A percentile compares a stretch with the other conserved stretches of the same genome.
Conservation (phyloP, 2,329 filamentous ascomycete species). For the Pestalotiopsis sp. region DNA sequence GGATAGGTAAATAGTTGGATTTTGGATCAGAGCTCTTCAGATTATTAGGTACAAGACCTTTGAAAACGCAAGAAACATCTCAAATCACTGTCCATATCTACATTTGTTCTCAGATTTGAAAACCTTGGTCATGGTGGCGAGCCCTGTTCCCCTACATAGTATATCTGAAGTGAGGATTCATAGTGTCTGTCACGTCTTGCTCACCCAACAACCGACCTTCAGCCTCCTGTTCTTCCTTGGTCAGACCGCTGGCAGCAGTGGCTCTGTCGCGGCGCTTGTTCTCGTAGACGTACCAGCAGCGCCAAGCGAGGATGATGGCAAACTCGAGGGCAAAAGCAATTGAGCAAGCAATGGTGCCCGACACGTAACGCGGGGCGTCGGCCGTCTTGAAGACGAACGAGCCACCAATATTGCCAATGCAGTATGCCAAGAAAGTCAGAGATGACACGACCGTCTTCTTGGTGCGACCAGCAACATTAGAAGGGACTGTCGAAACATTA, state of each 20-base stretch:
- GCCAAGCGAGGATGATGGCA: background rate
- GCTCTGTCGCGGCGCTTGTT: constrained; percentile 1
- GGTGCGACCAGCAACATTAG: background rate
- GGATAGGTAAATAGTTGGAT: background rate
- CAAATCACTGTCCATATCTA: no score
- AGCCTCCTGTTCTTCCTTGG: background rate
- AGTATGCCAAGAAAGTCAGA: background rate
- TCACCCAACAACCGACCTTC: constrained; percentile 2
- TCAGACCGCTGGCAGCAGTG: constrained; percentile 2
- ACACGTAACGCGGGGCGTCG: background rate
- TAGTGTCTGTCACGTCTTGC: background rate
- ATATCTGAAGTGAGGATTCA: background rate
- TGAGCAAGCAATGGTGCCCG: background rate
- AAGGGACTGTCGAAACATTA: background rate
- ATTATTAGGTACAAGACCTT: no score
- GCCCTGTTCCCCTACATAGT: background rate
- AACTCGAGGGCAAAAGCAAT: background rate
- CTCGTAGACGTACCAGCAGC: background rate
- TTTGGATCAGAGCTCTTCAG: background rate
- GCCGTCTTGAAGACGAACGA: constrained; percentile 1
- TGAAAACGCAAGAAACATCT: no score
- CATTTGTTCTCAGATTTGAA: no score
- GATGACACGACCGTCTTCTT: background rate
- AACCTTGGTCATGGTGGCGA: no score
- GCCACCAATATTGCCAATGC: background rate